Base-by-base conservation (phyloP, 1,139 yeast species). In the Nakaseomyces delphensis region DNA sequence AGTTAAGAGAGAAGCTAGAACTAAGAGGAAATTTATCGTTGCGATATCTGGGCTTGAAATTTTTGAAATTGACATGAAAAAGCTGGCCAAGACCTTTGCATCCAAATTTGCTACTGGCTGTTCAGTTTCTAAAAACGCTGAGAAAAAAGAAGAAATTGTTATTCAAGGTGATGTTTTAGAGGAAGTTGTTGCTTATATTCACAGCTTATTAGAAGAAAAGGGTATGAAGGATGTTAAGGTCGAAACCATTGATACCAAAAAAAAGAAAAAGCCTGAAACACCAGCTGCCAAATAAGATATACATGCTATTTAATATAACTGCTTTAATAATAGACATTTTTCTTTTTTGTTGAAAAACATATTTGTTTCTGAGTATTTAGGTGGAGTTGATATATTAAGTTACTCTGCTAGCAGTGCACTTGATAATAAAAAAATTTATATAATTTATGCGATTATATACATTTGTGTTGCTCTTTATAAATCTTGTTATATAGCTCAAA, bases 81-180 rank as follows among this genome's bases (percentile, higher is more conserved):
- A 87, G 60, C 71, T 86, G 52, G 84, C 96, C 38, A 91, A 91
- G 70, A 80, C 87, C 0, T 86, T 91, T 65, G 94, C 96, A 0
- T 81, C 93, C 32, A 86, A 85, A 63, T 91, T 89, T 61, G 98
- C 98, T 18, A 89, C 97, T 3, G 98, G 98, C 39, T 93, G 96
- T 20, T 79, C 93, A 36, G 96, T 89, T n/a, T 80, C 89, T 7
- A 89, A 89, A 66, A 83, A 81, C 49, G 91, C 81, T 9, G 97
- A 89, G 53, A 89, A 89, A 65, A 83, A 83, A 60, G 96, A 89
- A 50, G 97, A 89, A 59, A 78, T 89, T 45, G 76, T 86, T 48
- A 83, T 89, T 45, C 97, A 89, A 67, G 98, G 98, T 54, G 98
- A 91, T 63, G 93, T 89, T 38, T 83, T 89, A 49, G 96, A 87